Base-by-base conservation (phyloP, 768 basidiomycete species). In the Tulasnella sp. region DNA sequence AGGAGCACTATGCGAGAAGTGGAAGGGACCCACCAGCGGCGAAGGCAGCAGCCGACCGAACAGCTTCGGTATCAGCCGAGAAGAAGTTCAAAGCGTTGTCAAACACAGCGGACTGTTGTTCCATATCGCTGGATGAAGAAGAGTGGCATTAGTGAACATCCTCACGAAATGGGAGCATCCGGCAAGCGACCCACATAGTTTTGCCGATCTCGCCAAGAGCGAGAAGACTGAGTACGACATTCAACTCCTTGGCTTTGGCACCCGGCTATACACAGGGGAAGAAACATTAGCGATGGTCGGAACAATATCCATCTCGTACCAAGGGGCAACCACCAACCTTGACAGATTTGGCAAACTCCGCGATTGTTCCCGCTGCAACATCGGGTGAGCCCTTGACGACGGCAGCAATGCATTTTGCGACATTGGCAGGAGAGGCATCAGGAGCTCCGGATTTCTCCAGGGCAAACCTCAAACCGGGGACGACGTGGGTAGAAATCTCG, bases 151-250 rank as follows among this genome's bases (percentile, higher is more conserved):
- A 32, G 26, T 11, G 7, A 46, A 44, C 15, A 55, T 32, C 6
- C 26, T n/a, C 3, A 46, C 29, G 46, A 55, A 48, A 74, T 74
- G 42, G 15, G 61, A 48, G 73, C 6, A 46, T 51, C 5, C 29
- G 32, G 26, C 16, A 48, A 32, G 29, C 0, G 51, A 85, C 90
- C 79, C 78, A 98, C 96, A 94, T 91, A 82, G 91, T 91, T 44
- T 96, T 91, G 42, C 97, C 98, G 55, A 99, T 88, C 84, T 99
- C 98, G 70, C 98, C 98, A 73, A 99, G 87, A 55, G 95, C 92
- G 18, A 98, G 86, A 76, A 99, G 86, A 81, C 94, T 93, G 32
- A 99, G 88, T 42, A 95, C 91, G 9, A 94, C 87, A 55, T 91
- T 86, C 0, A 89, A 87, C 23, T 92, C 84, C 80, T 89, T 90